phyloP scores from a whole-genome alignment of 768 basidiomycete species.

The Agaricus blazei region DNA sequence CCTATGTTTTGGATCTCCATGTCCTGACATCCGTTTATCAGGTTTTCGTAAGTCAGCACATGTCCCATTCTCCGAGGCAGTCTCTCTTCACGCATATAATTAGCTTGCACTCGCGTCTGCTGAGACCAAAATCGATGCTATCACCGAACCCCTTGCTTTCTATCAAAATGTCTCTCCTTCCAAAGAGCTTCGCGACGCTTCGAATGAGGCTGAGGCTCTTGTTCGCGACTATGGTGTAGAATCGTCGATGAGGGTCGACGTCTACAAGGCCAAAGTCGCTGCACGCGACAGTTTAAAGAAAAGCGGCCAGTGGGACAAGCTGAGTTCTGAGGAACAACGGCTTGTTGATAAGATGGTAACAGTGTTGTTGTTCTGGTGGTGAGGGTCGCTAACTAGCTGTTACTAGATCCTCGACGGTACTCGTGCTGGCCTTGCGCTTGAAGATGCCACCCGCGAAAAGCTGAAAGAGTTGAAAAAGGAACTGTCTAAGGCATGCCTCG shows the following conservation, averaged over 20 bases:
- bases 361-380: background rate
- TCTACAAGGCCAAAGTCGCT: constrained; percentile 66
- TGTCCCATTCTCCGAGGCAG: constrained; percentile 1
- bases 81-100: constrained; percentile 4
- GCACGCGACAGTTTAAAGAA: constrained; percentile 66
- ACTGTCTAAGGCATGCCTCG: constrained; percentile 68
- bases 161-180: constrained; percentile 77
- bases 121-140: constrained; percentile 48
- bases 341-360: constrained; percentile 74
- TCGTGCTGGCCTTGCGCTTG: constrained; percentile 71
- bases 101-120: constrained; percentile 57
- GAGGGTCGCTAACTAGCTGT: background rate
- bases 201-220: constrained; percentile 67
- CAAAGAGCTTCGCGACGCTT: constrained; percentile 77
- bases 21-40: constrained; percentile 21
- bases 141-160: constrained; percentile 62
- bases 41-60: constrained; percentile 62
- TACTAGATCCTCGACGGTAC: constrained; percentile 65
- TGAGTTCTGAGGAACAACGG: constrained; percentile 64
- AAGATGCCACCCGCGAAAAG: constrained; percentile 53
- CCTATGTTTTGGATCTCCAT: background rate
- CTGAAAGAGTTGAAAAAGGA: constrained; percentile 68
- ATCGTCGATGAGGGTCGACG: constrained; percentile 74
- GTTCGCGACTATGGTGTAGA: constrained; percentile 72
- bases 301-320: constrained; percentile 54